Base-by-base conservation (phyloP, 495 filamentous ascomycete genomes). In the Lasiosphaeria miniovina region DNA sequence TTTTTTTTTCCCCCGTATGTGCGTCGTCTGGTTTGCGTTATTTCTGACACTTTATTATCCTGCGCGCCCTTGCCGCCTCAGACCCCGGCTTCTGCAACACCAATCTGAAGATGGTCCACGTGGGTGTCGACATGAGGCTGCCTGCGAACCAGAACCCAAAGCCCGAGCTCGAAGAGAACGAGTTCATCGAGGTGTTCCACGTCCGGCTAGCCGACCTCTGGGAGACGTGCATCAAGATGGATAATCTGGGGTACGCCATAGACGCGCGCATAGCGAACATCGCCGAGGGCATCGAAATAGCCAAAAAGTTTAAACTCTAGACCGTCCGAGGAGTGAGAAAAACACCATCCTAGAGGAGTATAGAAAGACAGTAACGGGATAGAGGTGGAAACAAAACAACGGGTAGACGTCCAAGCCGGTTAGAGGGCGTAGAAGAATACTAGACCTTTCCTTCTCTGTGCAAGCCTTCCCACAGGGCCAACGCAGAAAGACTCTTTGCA, bases 121-220 rank as follows among this genome's bases (percentile, higher is more conserved):
- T 96, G 14, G 84, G 79, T 4, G 82, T 96, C 57, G 90, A 96
- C 72, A 85, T 90, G 80, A 82, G 75, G 11, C 70, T 84, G 9
- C 83, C 87, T 0, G 86, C 84, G 55, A 91, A 93, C 63, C 75
- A 82, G 61, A 74, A 85, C 50, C 84, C 85, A 59, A 78, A 86
- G 57, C 88, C 90, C 3, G 77, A 91, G 61, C 79, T 96, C 2
- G 91, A 96, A 58, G 91, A 94, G 46, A 89, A 89, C 66, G 91
- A 96, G 68, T 94, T 94, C 70, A 96, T 96, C 61, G 90, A 95
- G 71, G 87, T 86, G 34, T 96, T 96, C 65, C 84, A 82, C 11
- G 77, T 91, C 0, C 87, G 85, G 15, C 70, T 96, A 41, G 79
- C 71, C 54, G 74, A 80, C 35, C 70, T 96, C 15, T 91, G 84